Evolutionary conservation across 1,284 basidiomycete genomes (phyloP), one percentile per base, ranked within the genome.

Genomic region (Melanopsichium pennsylvanicum): DNA sequence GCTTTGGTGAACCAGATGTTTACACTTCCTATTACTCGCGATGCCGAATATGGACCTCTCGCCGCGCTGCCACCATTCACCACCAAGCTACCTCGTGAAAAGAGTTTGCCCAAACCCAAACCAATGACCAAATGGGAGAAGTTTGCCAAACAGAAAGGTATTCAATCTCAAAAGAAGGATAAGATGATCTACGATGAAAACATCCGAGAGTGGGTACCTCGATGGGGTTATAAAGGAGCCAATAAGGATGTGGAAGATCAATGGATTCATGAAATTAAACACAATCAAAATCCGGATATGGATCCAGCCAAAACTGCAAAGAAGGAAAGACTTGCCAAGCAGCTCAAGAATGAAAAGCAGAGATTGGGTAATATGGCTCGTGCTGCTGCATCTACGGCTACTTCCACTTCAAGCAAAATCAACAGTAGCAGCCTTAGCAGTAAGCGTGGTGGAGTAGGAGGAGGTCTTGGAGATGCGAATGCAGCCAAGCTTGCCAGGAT

Each of bases 101-200:
- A 99, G 82, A 90, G 90, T 2, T 84, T 97, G 21, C 95, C 95
- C 0, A 94, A 93, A 79, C 89, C 90, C 4, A 96, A 95, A 83
- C 89, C 90, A 4, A 87, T 87, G 41, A 97, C 95, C 13, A 98
- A 97, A 82, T 98, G 96, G 96, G 92, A 97, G 84, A 86, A 88
- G 62, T 98, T 97, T 78, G 95, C 95, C 13, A 88, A 89, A 52
- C 89, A 90, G 36, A 97, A 97, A 84, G 96, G 96, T 26, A 98
- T 98, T 76, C 87, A 88, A 72, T 88, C 85, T 79, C 62, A 72
- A 8, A 87, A 85, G 69, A 87, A 87, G 56, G 92, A 97, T 35
- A 90, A 87, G 84, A 88, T 89, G 79, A 87, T 89, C 8, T 99
- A 91, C 89, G 94, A 99, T 82, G 95, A 97, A 74, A 93, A 94